Evolutionary conservation across 805 yeast species (phyloP).

Genomic region (Candida easanensis): DNA sequence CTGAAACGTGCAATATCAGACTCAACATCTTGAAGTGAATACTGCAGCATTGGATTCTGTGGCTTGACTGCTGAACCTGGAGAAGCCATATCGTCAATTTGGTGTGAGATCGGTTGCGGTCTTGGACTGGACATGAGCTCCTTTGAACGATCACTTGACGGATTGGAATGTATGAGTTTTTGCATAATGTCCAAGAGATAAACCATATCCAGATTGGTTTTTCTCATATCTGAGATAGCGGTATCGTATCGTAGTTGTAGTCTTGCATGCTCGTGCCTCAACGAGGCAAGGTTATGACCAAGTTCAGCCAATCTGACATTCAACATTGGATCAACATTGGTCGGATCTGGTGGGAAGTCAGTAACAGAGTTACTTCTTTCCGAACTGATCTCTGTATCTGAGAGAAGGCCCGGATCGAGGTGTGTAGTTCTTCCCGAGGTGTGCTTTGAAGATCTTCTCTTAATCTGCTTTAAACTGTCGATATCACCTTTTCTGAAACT

Average conservation of each 20-base stretch:
- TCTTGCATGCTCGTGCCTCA: conserved; percentile 41
- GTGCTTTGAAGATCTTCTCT: conserved; percentile 62
- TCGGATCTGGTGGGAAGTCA: conserved; percentile 12
- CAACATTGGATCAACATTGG: conserved; percentile 22
- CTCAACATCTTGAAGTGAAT: conserved; percentile 20
- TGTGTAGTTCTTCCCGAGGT: conserved; percentile 18
- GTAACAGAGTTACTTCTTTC: conserved; percentile 21
- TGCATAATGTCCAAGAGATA: conserved; percentile 47
- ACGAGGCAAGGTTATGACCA: conserved; percentile 33
- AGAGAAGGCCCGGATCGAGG: conserved; percentile 7
- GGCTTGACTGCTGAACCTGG: conserved; percentile 17
- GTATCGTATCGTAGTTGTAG: conserved; percentile 46
- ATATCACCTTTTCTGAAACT: conserved; percentile 78
- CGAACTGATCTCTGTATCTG: conserved; percentile 22
- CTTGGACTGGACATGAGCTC: conserved; percentile 6
- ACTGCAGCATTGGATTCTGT: background rate
- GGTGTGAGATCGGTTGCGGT: conserved; percentile 4
- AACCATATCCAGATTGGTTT: conserved; percentile 51
- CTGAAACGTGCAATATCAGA: conserved; percentile 25
- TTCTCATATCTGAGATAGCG: conserved; percentile 45
- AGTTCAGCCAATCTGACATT: conserved; percentile 35
- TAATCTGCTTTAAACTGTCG: conserved; percentile 69
- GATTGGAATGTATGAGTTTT: conserved; percentile 18
- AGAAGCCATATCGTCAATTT: conserved; percentile 18
- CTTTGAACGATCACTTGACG: conserved; percentile 6